Base-by-base conservation (phyloP, 768 basidiomycete genomes). In the Dendrothele bispora region DNA sequence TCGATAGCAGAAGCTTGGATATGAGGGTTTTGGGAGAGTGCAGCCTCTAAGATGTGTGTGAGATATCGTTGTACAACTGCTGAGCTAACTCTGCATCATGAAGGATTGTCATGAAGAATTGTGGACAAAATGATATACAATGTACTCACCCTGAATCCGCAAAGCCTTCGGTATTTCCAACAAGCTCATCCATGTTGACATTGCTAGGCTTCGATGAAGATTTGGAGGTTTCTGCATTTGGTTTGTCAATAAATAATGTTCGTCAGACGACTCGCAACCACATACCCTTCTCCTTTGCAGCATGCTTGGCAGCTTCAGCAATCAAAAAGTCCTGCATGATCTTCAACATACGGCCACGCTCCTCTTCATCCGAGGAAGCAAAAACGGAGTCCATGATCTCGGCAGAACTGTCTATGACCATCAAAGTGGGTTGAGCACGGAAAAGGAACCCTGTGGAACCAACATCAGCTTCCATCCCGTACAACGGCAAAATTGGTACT, bases 11-110 rank as follows among this genome's bases (percentile, higher is more conserved):
- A 77, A 17, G 78, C 76, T 62, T 95, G 93, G 34, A 88, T 88
- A 43, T 80, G 80, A 2, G 72, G 53, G 54, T 87, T 78, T 44
- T 75, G 74, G 2, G 91, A 88, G 18, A 94, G 63, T 1, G 91
- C 88, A 0, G 93, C 88, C 1, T 86, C 77, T 30, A 98, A 69
- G 42, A 99, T 92, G 27, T 83, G 83, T 11, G 74, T 67, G 34
- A 98, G 72, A 58, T 98, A 98, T 7, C 95, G 88, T 59, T 99
- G 97, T 1, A 98, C 86, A 29, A 99, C 79, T 3, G 92, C 91
- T 1, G 95, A 95, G 64, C 91, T 92, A 51, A 98, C 91, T 22
- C 95, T 98, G 58, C 22, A 49, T 52, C 39, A 28, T 8, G 3
- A 39, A 34, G 11, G 15, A 15, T 53, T 11, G 49, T 18, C 36